phyloP scores from a whole-genome alignment of 805 yeast species.

The Kurtzmaniella fragi region DNA sequence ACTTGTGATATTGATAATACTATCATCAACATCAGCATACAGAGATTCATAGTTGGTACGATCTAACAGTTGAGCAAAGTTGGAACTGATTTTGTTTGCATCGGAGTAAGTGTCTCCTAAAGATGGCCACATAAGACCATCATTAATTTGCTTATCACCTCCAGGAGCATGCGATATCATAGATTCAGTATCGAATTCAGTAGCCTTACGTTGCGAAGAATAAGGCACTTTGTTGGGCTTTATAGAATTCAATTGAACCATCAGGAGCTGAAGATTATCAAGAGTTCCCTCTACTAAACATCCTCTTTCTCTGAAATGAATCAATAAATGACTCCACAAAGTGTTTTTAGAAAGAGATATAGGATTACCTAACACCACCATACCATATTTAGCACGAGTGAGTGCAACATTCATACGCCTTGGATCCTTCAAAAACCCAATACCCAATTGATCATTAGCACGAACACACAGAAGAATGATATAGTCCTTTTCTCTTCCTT shows the following conservation, averaged over 20 bases:
- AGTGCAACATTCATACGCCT: slow-evolving; percentile 41
- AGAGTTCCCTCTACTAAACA: slow-evolving; percentile 88
- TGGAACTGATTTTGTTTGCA: slow-evolving; percentile 17
- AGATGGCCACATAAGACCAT: slow-evolving; percentile 21
- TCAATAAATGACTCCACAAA: slow-evolving; percentile 73
- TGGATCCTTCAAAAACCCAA: slow-evolving; percentile 42
- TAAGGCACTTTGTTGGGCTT: slow-evolving; percentile 4
- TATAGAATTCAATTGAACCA: slow-evolving; percentile 43
- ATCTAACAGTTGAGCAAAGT: slow-evolving; percentile 28
- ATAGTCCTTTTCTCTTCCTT: slow-evolving; percentile 41
- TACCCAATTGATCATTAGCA: slow-evolving; percentile 34
- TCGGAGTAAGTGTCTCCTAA: slow-evolving; percentile 13
- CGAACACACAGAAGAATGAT: slow-evolving; percentile 41
- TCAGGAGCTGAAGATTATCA: slow-evolving; percentile 69
- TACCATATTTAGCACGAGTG: slow-evolving; percentile 40
- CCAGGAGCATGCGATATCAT: slow-evolving; percentile 19
- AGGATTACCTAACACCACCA: slow-evolving; percentile 75
- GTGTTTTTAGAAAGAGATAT: slow-evolving; percentile 62
- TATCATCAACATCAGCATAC: slow-evolving; percentile 17
- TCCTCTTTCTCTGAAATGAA: slow-evolving; percentile 78
- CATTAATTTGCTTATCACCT: neutral
- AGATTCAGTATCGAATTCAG: slow-evolving; percentile 25
- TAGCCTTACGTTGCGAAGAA: neutral
- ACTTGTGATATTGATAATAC: slow-evolving; percentile 32
- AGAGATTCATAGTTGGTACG: slow-evolving; percentile 6